These are phyloP conservation scores for Cynanchum wilfordii DNA, from an alignment of 257 asterid species.

Conservation along the genomic window DNA sequence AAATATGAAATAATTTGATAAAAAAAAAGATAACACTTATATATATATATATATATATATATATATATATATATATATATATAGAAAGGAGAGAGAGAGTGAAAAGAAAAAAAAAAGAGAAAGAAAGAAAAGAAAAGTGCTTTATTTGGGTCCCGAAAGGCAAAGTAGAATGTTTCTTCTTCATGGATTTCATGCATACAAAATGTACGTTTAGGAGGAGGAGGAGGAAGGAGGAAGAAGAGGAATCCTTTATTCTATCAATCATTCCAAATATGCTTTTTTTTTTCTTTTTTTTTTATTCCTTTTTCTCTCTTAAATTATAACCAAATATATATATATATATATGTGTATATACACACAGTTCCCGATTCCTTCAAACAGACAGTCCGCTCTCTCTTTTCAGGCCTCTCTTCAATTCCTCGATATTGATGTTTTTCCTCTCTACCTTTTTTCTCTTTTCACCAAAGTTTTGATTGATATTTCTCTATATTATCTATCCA, in stretches of 20 bases:
- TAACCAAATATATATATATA: background rate
- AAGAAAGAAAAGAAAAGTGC: background rate
- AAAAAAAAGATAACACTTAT: no score
- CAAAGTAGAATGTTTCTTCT: slow-evolving; percentile 19
- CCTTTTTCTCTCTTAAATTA: slow-evolving; percentile 33
- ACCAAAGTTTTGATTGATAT: slow-evolving; percentile 39
- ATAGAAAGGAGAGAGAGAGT: background rate
- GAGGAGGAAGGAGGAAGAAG: slow-evolving; percentile 2
- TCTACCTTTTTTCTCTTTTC: slow-evolving; percentile 41
- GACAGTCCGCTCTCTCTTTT: slow-evolving; percentile 50
- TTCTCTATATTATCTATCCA: slow-evolving; percentile 4
- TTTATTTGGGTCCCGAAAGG: slow-evolving; percentile 3
- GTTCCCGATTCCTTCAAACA: slow-evolving; percentile 73
- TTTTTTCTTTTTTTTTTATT: slow-evolving; percentile 41
- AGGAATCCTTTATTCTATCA: slow-evolving; percentile 54
- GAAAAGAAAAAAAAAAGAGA: background rate
- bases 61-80: no score
- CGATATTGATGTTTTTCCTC: slow-evolving; percentile 19
- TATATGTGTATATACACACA: slow-evolving; percentile 25
- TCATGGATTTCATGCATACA: slow-evolving; percentile 41
- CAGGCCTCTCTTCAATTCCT: slow-evolving; percentile 18
- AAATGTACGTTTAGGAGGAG: slow-evolving; percentile 14
- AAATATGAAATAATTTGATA: no score
- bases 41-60: no score
- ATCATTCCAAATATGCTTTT: slow-evolving; percentile 41